Base-by-base conservation (phyloP, 2,329 filamentous ascomycete species). In the Huntiella bhutanensis region DNA sequence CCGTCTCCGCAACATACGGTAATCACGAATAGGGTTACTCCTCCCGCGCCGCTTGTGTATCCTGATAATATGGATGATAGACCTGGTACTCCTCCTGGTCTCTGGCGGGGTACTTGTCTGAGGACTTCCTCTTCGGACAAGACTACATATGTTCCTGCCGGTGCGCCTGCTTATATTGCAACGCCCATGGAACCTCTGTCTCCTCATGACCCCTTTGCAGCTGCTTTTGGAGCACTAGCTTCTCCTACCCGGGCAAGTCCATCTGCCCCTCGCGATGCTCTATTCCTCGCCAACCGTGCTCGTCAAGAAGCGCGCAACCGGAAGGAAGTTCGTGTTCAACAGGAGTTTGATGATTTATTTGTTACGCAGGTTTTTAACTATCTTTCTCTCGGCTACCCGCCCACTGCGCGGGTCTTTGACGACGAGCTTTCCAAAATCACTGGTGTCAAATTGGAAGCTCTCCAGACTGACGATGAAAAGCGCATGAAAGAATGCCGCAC, bases 351-450 rank as follows among this genome's bases (percentile, higher is more conserved):
- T 51, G 84, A 94, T 58, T 68, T 68, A 3, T 94, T 95, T 58
- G 76, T 95, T 47, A 94, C 87, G 0, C 88, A 96, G 61, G 87
- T 96, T 5, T 96, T 92, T 69, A 95, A 96, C 60, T 96, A 96
- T 60, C 70, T 96, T 12, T 93, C 85, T 0, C 71, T 96, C 4
- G 88, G 88, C 4, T 95, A 95, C 59, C 87, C 88, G 3, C 79
- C 83, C 33, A 76, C 86, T 55, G 88, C 87, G 8, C 75, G 80
- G 16, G 71, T 75, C 34, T 96, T 83, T 56, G 88, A 96, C 57
- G 72, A 78, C 8, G 88, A 96, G 64, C 68, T 96, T 15, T 75
- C 78, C 54, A 84, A 82, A 58, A 92, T 95, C 48, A 82, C 79
- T 32, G 69, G 71, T 7, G 76, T 93, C 5, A 58, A 73, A 1